Evolutionary conservation across 306 rosid species (phyloP), one percentile per base, ranked within the genome.

Genomic region (Luffa acutangula): DNA sequence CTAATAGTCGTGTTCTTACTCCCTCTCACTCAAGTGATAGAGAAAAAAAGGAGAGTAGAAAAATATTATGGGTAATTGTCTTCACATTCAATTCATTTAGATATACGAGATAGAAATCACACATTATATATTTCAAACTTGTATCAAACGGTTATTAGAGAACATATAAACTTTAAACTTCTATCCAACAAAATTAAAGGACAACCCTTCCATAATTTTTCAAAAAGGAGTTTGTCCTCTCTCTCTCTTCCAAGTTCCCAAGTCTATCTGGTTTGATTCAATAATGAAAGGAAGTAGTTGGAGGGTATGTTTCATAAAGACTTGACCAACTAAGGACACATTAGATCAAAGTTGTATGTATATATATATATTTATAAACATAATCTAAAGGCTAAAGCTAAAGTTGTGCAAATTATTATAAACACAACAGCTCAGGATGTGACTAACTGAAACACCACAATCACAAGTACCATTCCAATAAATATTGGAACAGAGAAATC

Each of bases 271-370:
- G 66, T 11, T 54, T 70, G 54, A 18, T 70, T 10, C n/a, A 70
- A 70, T 70, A 46, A 71, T 46, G 76, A 45, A 71, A 71, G 76
- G 20, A 46, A 49, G 78, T 49, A 1, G 78, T 73, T 73, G 60
- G 60, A 73, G 78, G 78, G 78, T 48, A 49, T 73, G 78, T 73
- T 73, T 73, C 78, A 73, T 73, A 48, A 73, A 73, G 78, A 73
- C 78, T 73, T 73, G 60, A 73, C 78, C 56, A 73, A 73, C 60
- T 48, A 3, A 70, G 56, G 56, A 70, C 52, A 70, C 52, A 69
- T 14, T 3, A 14, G 10, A 34, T 15, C 31, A 63, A 14, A 17
- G 12, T 2, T 9, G 0, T 3, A 15, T 66, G 13, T 57, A 56
- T 33, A 31, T 25, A 37, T 42, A 1, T 20, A 20, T 20, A 4